Conservation (phyloP, 2,329 filamentous ascomycete genomes). For the Ophiocordyceps camponoti-saundersi region DNA sequence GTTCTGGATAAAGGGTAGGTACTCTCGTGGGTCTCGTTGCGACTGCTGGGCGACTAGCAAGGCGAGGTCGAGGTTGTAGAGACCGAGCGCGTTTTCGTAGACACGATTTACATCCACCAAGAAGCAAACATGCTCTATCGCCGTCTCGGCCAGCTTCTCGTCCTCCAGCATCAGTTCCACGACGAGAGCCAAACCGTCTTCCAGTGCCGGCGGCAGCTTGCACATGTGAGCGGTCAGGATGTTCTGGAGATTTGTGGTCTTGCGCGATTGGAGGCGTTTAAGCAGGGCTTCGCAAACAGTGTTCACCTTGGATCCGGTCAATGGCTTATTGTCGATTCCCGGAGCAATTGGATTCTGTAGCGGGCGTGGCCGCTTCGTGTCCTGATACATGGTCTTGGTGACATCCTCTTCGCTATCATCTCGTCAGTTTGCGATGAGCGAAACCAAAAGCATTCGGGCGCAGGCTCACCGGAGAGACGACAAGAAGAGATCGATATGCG, state of each 20-base stretch:
- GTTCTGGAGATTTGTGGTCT: constrained; percentile 61
- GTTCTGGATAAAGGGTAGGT: constrained; percentile 82
- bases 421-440: constrained; percentile 2
- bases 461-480: constrained; percentile 56
- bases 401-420: constrained; percentile 66
- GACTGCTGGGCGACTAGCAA: constrained; percentile 88
- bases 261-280: constrained; percentile 42
- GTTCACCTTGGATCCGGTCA: constrained; percentile 52
- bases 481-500: constrained; percentile 80
- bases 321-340: neutral
- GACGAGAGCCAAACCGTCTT: constrained; percentile 67
- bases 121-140: constrained; percentile 95
- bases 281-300: constrained; percentile 76
- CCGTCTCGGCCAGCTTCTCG: constrained; percentile 61
- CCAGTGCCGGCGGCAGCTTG: constrained; percentile 79
- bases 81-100: constrained; percentile 75
- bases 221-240: constrained; percentile 89
- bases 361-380: constrained; percentile 42
- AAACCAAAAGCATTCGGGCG: constrained; percentile 8
- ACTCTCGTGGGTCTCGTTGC: constrained; percentile 88
- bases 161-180: constrained; percentile 55
- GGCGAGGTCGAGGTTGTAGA: constrained; percentile 83
- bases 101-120: constrained; percentile 82
- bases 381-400: constrained; percentile 79
- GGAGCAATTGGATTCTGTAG: neutral